Base-by-base conservation (phyloP, 208 protist species). In the Trypanosomatidae sp. region DNA sequence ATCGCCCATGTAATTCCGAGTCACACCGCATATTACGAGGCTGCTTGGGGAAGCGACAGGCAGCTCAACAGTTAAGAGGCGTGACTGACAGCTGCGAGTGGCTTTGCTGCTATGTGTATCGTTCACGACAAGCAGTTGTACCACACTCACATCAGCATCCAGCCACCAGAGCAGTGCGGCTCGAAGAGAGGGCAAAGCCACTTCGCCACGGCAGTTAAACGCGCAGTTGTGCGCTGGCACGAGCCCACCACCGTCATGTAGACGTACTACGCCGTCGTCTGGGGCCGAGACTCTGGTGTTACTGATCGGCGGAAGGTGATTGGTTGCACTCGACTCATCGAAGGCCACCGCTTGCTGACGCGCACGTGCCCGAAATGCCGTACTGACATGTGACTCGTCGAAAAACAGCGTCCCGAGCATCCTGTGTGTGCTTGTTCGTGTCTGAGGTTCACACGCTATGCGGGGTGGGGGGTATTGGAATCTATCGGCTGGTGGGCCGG, bases 381-480 rank as follows among this genome's bases (percentile, higher is more conserved):
- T 91, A 65, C 74, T 83, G 33, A 87, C 74, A 52, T 83, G 72
- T 25, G 83, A 70, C 59, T 90, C 86, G 53, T 95, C 91, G 70
- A 93, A 95, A 66, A 95, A 93, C 15, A 95, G 76, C 3, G 85
- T 95, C 44, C 82, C 83, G 19, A 92, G 68, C 91, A 95, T 95
- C 3, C 19, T 60, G 44, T 43, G 25, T 47, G 9, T 66, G 19
- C 9, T 41, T 65, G 17, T 43, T 30, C 13, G 33, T 5, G 55
- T 36, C 9, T 33, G 12, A 60, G 28, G 7, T 6, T n/a, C 0
- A 60, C 4, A 36, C 28, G 28, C n/a, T 60, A 36, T 60, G 17
- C 39, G 60, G 36, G 59, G 8, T 19, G 22, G 15, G 25, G 33
- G 10, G 33, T 66, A 9, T n/a, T 12, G 41, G 39, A n/a, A 25